These are phyloP conservation scores for Hypholoma sublateritium DNA, from an alignment of 768 basidiomycete genomes.

Conservation along the genomic window DNA sequence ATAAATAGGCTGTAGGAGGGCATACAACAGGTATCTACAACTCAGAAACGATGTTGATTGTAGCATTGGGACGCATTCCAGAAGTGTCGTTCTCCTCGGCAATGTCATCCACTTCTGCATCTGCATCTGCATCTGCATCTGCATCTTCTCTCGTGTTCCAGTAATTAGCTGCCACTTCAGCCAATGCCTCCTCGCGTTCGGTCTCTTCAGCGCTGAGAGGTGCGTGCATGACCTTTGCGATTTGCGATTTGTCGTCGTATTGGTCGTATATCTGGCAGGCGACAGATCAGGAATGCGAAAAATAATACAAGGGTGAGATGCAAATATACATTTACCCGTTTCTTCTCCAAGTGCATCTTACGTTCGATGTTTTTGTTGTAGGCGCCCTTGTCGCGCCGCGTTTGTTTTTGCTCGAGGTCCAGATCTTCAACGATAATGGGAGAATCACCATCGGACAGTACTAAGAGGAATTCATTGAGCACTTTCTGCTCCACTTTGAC, in stretches of 20 bases:
- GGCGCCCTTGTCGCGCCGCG: slow-evolving; percentile 57
- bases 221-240: slow-evolving; percentile 70
- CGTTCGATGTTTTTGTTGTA: slow-evolving; percentile 90
- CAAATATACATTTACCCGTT: slow-evolving; percentile 67
- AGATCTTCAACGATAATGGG: slow-evolving; percentile 30
- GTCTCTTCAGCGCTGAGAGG: slow-evolving; percentile 72
- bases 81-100: not conserved
- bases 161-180: slow-evolving; percentile 71
- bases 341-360: slow-evolving; percentile 86
- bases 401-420: slow-evolving; percentile 25
- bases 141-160: slow-evolving; percentile 52
- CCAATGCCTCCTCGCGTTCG: slow-evolving; percentile 76
- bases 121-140: no score
- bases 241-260: slow-evolving; percentile 80
- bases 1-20: not conserved
- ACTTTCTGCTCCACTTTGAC: slow-evolving; percentile 87
- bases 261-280: slow-evolving; percentile 58
- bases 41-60: slow-evolving; percentile 13
- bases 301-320: not conserved
- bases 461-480: slow-evolving; percentile 79
- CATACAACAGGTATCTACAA: not conserved
- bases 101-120: slow-evolving; percentile 52
- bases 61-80: slow-evolving; percentile 8
- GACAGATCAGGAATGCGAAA: not conserved
- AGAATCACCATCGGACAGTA: slow-evolving; percentile 62